Evolutionary conservation across 129 eudicot species (phyloP), one percentile per base, ranked within the genome.

Genomic region (Escallonia rubra): DNA sequence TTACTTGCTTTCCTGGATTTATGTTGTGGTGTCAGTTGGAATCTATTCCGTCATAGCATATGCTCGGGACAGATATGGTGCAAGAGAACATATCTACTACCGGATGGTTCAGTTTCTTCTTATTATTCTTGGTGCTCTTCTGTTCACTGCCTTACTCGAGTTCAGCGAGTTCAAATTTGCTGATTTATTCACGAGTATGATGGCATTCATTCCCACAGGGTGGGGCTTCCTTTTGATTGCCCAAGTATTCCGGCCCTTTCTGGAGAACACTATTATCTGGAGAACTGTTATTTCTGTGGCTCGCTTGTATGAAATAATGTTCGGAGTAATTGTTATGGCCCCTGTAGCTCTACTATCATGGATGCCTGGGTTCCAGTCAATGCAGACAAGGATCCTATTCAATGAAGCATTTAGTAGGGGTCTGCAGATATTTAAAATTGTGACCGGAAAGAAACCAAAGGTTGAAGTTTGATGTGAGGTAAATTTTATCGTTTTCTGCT

Each of bases 321-420:
- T 92, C 76, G 98, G 96, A 10, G 86, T 92, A n/a, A 81, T 92
- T 71, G 82, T 92, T 41, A 72, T 88, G 98, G 75, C 72, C 38
- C 95, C 95, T 15, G 91, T 92, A 41, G 98, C 98, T 2, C 60
- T 84, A 34, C 75, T 92, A 10, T 86, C 98, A 34, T 92, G 98
- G 98, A 51, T 88, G 79, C 96, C 98, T 1, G 98, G 98, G 10
- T 82, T 89, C 72, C 98, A 92, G 80, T 81, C 93, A 2, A 92
- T 92, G 98, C 98, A 92, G 82, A 92, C 98, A n/a, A 92, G 98
- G 80, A 92, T 92, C 72, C 70, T 92, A 62, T 92, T 92, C 63
- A 92, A 92, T 72, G 91, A 92, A 43, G 96, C 98, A n/a, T 92
- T 92, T 68, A 86, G 95, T 65, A 72, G 98, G 70, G 98, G 98